Conservation (phyloP, 768 basidiomycete species). For the Sarcodon sp. region DNA sequence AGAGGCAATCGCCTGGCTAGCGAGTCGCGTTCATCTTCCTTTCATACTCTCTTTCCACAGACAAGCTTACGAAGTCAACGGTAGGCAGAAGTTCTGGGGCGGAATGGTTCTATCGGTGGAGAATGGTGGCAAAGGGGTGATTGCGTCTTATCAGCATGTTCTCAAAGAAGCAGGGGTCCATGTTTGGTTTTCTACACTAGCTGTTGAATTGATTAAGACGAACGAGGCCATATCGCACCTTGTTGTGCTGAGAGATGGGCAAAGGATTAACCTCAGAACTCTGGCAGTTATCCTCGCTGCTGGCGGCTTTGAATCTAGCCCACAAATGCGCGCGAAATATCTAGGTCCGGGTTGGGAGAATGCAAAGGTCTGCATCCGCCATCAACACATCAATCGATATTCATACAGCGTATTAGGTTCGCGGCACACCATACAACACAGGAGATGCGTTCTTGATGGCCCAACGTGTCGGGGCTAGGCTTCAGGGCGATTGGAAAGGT, state of each 20-base stretch:
- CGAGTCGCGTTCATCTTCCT: constrained; percentile 32
- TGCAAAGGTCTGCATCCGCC: constrained; percentile 31
- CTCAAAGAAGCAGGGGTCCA: constrained; percentile 37
- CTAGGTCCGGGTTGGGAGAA: constrained; percentile 47
- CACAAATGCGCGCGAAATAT: constrained; percentile 34
- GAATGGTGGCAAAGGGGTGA: constrained; percentile 57
- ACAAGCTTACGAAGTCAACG: constrained; percentile 54
- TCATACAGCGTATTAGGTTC: constrained; percentile 26
- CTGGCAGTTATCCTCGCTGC: constrained; percentile 46
- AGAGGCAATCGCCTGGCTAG: constrained; percentile 45
- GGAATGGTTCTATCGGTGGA: constrained; percentile 50
- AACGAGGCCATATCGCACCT: constrained; percentile 32
- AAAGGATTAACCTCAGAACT: constrained; percentile 22
- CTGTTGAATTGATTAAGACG: constrained; percentile 22
- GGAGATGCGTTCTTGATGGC: constrained; percentile 54
- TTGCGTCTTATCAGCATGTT: constrained; percentile 37
- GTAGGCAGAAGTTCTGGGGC: constrained; percentile 58
- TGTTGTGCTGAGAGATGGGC: constrained; percentile 25
- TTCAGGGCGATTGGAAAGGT: constrained; percentile 55
- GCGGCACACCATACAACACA: constrained; percentile 61
- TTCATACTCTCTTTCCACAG: constrained; percentile 51
- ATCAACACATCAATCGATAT: neutral
- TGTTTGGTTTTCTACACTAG: constrained; percentile 44
- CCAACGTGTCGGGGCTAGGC: constrained; percentile 32
- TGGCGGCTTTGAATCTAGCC: constrained; percentile 54